Percentiles rank a stretch among this genome's conserved stretches.
Conservation (phyloP, 805 yeast species). For the Wickerhamiella azyma region DNA sequence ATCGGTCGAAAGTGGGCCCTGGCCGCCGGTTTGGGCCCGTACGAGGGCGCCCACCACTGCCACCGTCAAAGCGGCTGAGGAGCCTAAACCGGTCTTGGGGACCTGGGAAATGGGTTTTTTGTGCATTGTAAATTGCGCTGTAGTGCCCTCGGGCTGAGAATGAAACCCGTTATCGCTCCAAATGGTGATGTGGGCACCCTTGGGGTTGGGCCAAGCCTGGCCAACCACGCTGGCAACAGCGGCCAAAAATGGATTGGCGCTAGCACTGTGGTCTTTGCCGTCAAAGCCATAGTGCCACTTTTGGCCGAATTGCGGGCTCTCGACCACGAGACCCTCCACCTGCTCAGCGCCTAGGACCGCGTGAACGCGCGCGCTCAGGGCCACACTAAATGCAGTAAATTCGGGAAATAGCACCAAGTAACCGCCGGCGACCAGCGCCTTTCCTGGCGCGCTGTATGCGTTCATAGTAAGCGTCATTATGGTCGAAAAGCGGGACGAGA, state of each 20-base stretch:
- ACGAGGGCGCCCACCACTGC: conserved; percentile 61
- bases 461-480: conserved; percentile 1
- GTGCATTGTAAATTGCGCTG: conserved; percentile 46
- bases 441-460: conserved; percentile 88
- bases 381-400: conserved; percentile 69
- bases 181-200: conserved; percentile 37
- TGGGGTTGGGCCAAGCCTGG: conserved; percentile 32
- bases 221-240: conserved; percentile 42
- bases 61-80: conserved; percentile 86
- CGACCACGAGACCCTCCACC: conserved; percentile 19
- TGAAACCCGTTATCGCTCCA: conserved; percentile 85
- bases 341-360: conserved; percentile 37
- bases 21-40: conserved; percentile 29
- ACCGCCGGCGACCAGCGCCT: conserved; percentile 90
- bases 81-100: conserved; percentile 90
- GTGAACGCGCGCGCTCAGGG: conserved; percentile 82
- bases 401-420: conserved; percentile 73
- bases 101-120: conserved; percentile 46
- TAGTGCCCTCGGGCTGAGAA: conserved; percentile 38
- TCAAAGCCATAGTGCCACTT: conserved; percentile 14
- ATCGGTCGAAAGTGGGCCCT: conserved; percentile 16
- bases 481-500: not conserved
- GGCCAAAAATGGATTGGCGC: conserved; percentile 59
- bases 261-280: conserved; percentile 9
- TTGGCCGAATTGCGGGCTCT: conserved; percentile 19